Evolutionary conservation across 441 rosid genomes (phyloP), one percentile per base, ranked within the genome.

Genomic region (Adansonia madagascariensis): DNA sequence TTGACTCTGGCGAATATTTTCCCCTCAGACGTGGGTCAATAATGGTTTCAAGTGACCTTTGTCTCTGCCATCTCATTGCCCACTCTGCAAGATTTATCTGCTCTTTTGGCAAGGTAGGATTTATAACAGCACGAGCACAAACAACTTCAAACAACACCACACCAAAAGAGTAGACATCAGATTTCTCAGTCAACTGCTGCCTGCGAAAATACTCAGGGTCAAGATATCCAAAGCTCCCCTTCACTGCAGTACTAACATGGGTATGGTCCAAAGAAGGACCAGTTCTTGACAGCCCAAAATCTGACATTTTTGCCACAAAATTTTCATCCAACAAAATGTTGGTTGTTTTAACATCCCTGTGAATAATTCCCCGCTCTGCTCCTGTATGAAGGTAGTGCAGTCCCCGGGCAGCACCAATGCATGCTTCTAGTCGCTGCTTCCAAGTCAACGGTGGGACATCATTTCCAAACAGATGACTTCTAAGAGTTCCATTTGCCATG

Each of bases 301-400:
- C 98, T 4, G 97, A 89, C 97, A 94, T 89, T 77, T 94, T 94
- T 0, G 97, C 97, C 22, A 94, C 94, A 1, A 90, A 89, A 52
- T 91, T 87, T 65, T 88, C 91, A 2, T 91, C 97, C 50, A 94
- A 84, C 52, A 94, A 80, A 22, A 94, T 94, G 84, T 94, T 93
- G 50, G 95, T 93, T 4, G 98, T 94, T 80, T 94, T 94, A 47
- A 93, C 94, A 82, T 94, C 98, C 77, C 97, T 81, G 80, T 94
- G 98, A 56, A 94, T 94, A 75, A 94, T 91, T 63, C 95, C 95
- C 56, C 88, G 82, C 69, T 93, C 95, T 0, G 98, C 89, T 46
- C 98, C 97, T 1, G 97, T 91, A 78, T 94, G 97, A 67, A 94
- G 97, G 89, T 94, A 94, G 84, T 94, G 98, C 60, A 94, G 92